Conservation (phyloP, 768 basidiomycete genomes). For the Tulasnella sp. region DNA sequence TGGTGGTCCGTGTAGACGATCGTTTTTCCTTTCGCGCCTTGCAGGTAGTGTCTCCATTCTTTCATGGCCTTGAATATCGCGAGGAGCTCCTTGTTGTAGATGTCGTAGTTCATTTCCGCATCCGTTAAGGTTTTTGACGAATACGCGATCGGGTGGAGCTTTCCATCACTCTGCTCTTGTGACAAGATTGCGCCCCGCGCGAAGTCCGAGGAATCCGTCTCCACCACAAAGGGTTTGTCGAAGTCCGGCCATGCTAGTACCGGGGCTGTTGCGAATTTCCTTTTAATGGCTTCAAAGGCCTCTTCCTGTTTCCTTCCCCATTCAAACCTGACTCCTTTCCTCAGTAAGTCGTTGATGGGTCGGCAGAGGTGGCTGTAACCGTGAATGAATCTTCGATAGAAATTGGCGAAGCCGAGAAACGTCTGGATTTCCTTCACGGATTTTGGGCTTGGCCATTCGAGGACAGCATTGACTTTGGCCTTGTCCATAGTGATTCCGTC, state of each 20-base stretch:
- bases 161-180: neutral
- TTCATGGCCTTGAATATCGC: conserved; percentile 18
- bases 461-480: conserved; percentile 19
- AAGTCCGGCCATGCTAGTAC: neutral
- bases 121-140: neutral
- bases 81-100: conserved; percentile 24
- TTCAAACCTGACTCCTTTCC: neutral
- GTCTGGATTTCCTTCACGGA: neutral
- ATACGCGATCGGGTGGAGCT: conserved; percentile 13
- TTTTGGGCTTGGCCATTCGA: neutral
- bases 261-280: neutral
- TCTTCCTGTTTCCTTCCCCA: neutral
- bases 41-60: neutral
- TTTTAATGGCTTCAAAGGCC: neutral
- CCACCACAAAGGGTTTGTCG: neutral
- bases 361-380: conserved; percentile 12
- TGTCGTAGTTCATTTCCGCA: conserved; percentile 18
- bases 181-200: neutral
- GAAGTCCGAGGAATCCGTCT: neutral
- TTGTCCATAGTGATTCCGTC: conserved; percentile 19
- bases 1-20: neutral
- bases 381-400: conserved; percentile 1
- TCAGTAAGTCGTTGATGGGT: neutral
- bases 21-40: neutral
- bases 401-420: conserved; percentile 1